Base-by-base conservation (phyloP, 2,329 filamentous ascomycete species). In the Cryphonectria radicalis region DNA sequence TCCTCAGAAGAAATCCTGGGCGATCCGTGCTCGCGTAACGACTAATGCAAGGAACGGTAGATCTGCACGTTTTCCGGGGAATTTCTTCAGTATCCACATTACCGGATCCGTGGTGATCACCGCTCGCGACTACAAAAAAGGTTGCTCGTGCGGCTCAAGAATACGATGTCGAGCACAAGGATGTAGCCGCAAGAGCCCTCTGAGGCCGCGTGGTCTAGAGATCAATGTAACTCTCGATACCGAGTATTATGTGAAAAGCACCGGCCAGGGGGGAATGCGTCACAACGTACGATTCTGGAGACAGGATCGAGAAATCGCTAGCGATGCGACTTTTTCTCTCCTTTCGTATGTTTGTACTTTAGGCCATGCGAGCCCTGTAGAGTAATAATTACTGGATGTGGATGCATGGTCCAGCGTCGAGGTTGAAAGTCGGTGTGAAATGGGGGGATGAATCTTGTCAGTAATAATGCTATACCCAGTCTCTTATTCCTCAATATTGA, bases 121-220 rank as follows among this genome's bases (percentile, higher is more conserved):
- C 59, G 59, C 59, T 40, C 59, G 35, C 19, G 59, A 40, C 59
- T 10, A 25, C 3, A 40, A 6, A 40, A 60, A 11, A 17, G 22
- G 4, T 19, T 40, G 59, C 59, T 62, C 35, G 32, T 62, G 59
- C 35, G 59, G 59, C 59, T 62, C 32, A 40, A 40, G 59, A 62
- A 62, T 62, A 62, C 59, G 59, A 62, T 40, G 14, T 19, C 8
- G 59, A 13, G 22, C 19, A n/a, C 59, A 62, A n/a, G 59, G 35
- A 14, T 40, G 19, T n/a, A 22, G 59, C 22, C 32, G 32, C 22
- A 35, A 13, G 22, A 17, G 35, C 32, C 46, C n/a, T 19, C 35
- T n/a, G 59, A 62, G 59, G 59, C 32, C 59, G 59, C 59, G 59
- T 62, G 11, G 59, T 62, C 22, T 11, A 13, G 43, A 35, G 57